phyloP scores from a whole-genome alignment of 345 rosid genomes.

The Melastoma malabathricum region DNA sequence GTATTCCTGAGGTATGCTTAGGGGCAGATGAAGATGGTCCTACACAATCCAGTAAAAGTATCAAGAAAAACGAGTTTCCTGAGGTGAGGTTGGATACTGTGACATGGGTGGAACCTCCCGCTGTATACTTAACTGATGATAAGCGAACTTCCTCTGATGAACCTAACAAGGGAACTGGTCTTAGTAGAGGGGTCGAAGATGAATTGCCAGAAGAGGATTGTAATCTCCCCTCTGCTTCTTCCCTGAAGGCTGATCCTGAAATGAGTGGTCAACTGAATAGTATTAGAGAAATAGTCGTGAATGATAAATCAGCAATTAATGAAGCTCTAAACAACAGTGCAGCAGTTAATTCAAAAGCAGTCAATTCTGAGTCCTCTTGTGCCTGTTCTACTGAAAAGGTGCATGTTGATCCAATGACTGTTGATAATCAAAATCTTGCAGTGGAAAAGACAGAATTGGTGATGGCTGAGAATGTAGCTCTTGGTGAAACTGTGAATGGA shows the following conservation, averaged over 20 bases:
- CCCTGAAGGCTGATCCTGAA: constrained; percentile 23
- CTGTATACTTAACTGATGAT: constrained; percentile 18
- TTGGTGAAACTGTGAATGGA: constrained; percentile 27
- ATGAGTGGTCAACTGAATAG: constrained; percentile 26
- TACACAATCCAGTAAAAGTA: constrained; percentile 22
- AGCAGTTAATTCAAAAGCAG: constrained; percentile 26
- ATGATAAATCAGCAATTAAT: constrained; percentile 22
- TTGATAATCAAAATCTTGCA: constrained; percentile 24
- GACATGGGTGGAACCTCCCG: constrained; percentile 18
- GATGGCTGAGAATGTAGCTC: constrained; percentile 23
- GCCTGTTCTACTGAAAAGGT: constrained; percentile 3
- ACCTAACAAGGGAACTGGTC: constrained; percentile 29
- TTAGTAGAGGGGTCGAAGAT: constrained; percentile 27
- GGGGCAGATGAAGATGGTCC: constrained; percentile 31
- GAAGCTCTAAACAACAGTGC: constrained; percentile 25
- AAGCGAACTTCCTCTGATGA: constrained; percentile 15
- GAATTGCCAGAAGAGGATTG: constrained; percentile 26
- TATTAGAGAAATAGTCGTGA: constrained; percentile 24
- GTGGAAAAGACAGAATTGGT: constrained; percentile 29
- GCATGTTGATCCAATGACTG: constrained; percentile 19
- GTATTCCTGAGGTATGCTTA: constrained; percentile 27
- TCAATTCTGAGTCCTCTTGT: constrained; percentile 23
- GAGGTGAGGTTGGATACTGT: constrained; percentile 26
- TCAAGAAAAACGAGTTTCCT: constrained; percentile 20
- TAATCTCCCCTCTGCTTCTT: constrained; percentile 22